Evolutionary conservation across 139 green algal genomes (phyloP), one percentile per base, ranked within the genome.

Genomic region (Chlorella sp.): DNA sequence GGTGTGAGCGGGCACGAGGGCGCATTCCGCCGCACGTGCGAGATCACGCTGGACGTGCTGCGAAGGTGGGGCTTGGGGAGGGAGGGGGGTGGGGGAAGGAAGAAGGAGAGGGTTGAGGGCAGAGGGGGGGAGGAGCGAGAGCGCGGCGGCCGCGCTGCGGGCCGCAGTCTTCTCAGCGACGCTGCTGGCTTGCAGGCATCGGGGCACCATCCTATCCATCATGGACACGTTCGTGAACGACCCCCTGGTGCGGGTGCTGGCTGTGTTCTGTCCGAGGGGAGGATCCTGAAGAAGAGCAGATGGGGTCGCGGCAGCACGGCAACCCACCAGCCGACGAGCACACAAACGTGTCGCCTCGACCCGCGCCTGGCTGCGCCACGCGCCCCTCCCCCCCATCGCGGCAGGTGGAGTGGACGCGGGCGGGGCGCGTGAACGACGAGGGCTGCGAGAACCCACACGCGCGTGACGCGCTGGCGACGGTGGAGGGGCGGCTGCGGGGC

Each of bases 171-270:
- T 12, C n/a, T 15, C 7, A 29, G 9, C 8, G 29, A 31, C n/a
- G 29, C 83, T 92, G 84, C 89, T 97, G 43, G 80, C 97, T 70
- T 89, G 93, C 2, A 76, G 75, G 63, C 82, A 98, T 84, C 75
- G 81, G 9, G 86, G 91, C 27, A 93, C 86, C n/a, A 36, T 11
- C n/a, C n/a, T 40, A 84, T 98, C n/a, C 89, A 97, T 97, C 25
- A 86, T 97, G 59, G 94, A 99, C 80, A 98, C 95, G 8, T 98
- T 98, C 73, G 88, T 99, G 59, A 92, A 98, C 73, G 95, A 99
- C 84, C 95, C 95, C 3, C 85, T 99, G 67, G 91, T 98, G 67
- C 95, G 98, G n/a, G n/a, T n/a, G n/a, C n/a, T n/a, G n/a, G n/a
- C n/a, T n/a, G n/a, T n/a, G n/a, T n/a, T n/a, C n/a, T n/a, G n/a